Base-by-base conservation (phyloP, 495 filamentous ascomycete species). In the Penicillium steckii region DNA sequence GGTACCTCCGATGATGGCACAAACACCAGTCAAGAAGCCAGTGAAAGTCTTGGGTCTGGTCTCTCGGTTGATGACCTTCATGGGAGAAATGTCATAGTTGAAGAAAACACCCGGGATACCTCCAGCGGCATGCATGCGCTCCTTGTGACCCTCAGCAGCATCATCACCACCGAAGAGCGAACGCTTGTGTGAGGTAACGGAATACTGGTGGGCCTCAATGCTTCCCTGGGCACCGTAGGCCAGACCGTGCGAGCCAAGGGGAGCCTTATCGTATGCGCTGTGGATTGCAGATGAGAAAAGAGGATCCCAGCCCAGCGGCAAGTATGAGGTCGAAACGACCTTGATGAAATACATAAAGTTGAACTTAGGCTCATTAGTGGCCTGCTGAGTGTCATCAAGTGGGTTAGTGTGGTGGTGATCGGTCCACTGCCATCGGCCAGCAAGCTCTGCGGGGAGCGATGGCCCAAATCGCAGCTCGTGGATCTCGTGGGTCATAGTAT, bases 271-370 rank as follows among this genome's bases (percentile, higher is more conserved):
- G 49, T 81, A 71, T 21, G 77, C 68, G n/a, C 70, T 73, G 55
- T 81, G 70, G 29, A 76, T 51, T 24, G 71, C 55, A 13, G 71
- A 55, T 1, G 75, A 78, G 52, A 66, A 67, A 22, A 72, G 64
- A 38, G 74, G 72, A 41, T 85, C 80, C 90, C 90, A 91, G 15
- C 90, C 90, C 4, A 98, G 78, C 1, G 94, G 93, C 6, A 97
- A 80, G 61, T 96, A 99, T 2, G 89, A 90, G 13, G 94, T 99
- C 8, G 87, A 88, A 29, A 99, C 94, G 40, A 99, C 92, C 73
- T 99, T 99, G 68, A 99, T 79, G 67, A 97, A 99, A 76, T 99
- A 99, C 92, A 97, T 96, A 66, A 85, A 99, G 70, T 96, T 99
- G 78, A 79, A 97, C 32, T 85, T 86, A 44, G 87, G 82, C 57